A percentile compares a stretch with the other conserved stretches of the same genome.
phyloP scores from a whole-genome alignment of 2,329 filamentous ascomycete species.

The Phialophora tarda region DNA sequence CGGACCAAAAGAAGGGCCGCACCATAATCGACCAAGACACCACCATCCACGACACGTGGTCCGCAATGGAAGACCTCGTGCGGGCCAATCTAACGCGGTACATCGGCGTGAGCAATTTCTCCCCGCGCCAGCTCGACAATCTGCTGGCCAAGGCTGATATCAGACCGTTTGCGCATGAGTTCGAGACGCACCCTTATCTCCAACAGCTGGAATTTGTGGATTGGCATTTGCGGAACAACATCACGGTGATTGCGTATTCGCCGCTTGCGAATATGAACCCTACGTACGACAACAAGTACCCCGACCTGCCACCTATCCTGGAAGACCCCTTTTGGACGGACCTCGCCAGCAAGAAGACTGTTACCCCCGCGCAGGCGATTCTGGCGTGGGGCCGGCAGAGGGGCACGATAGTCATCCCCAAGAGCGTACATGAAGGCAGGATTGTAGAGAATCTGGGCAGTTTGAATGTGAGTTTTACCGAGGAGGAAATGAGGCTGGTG shows the following conservation, averaged over 20 bases:
- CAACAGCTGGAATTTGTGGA: slow-evolving; percentile 47
- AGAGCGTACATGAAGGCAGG: slow-evolving; percentile 52
- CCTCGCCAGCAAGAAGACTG: slow-evolving; percentile 50
- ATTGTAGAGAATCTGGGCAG: slow-evolving; percentile 54
- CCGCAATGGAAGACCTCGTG: slow-evolving; percentile 66
- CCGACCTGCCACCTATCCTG: slow-evolving; percentile 46
- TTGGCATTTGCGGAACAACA: slow-evolving; percentile 45
- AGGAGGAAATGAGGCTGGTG: slow-evolving; percentile 40
- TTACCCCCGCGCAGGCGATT: slow-evolving; percentile 53
- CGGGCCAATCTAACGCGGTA: slow-evolving; percentile 56
- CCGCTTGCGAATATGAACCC: slow-evolving; percentile 56
- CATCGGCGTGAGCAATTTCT: slow-evolving; percentile 71
- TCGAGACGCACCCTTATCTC: slow-evolving; percentile 49
- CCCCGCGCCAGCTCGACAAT: slow-evolving; percentile 41
- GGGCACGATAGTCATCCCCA: slow-evolving; percentile 59
- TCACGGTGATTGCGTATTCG: slow-evolving; percentile 48
- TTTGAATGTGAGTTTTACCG: slow-evolving; percentile 34
- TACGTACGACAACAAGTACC: slow-evolving; percentile 47
- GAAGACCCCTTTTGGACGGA: slow-evolving; percentile 50
- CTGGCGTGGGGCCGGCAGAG: slow-evolving; percentile 58
- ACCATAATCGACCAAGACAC: slow-evolving; percentile 42
- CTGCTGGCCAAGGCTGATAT: slow-evolving; percentile 38
- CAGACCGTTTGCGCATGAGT: slow-evolving; percentile 44
- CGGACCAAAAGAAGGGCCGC: slow-evolving; percentile 39
- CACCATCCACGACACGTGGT: slow-evolving; percentile 58